Conservation (phyloP, 305 asterid genomes). For the Coffea humblotiana region DNA sequence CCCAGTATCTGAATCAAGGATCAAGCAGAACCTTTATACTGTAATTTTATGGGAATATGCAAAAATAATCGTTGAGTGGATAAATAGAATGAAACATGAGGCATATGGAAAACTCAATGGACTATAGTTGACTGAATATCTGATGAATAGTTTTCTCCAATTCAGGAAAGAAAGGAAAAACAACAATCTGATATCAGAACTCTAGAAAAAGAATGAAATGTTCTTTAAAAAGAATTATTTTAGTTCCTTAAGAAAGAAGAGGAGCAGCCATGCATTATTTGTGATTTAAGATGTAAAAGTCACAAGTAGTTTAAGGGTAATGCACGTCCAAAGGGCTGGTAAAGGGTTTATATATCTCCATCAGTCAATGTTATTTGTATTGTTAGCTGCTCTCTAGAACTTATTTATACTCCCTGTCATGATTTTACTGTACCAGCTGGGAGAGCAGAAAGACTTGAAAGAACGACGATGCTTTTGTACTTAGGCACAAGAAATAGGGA, state of each 20-base stretch:
- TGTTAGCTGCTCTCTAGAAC: not conserved
- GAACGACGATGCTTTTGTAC: not conserved
- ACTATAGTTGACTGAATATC: not conserved
- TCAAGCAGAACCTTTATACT: constrained; percentile 14
- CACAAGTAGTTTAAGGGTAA: not conserved
- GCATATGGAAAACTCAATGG: not conserved
- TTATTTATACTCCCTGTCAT: not conserved
- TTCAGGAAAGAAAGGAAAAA: not conserved
- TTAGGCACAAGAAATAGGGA: not conserved
- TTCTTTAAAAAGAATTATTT: not conserved
- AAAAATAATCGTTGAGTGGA: not conserved
- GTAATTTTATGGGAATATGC: not conserved
- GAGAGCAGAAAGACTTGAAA: not conserved
- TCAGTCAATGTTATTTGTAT: not conserved
- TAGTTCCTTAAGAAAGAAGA: not conserved
- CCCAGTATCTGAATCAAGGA: constrained; percentile 69
- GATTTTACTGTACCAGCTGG: not conserved
- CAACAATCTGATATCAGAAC: too few species aligned
- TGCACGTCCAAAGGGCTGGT: not conserved
- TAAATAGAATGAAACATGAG: not conserved
- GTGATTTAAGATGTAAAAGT: not conserved
- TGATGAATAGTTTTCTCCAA: not conserved
- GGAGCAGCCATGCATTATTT: not conserved
- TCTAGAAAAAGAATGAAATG: too few species aligned
- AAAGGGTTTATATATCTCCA: not conserved